Base-by-base conservation (phyloP, 2,329 filamentous ascomycete species). In the Penicillium sp. region DNA sequence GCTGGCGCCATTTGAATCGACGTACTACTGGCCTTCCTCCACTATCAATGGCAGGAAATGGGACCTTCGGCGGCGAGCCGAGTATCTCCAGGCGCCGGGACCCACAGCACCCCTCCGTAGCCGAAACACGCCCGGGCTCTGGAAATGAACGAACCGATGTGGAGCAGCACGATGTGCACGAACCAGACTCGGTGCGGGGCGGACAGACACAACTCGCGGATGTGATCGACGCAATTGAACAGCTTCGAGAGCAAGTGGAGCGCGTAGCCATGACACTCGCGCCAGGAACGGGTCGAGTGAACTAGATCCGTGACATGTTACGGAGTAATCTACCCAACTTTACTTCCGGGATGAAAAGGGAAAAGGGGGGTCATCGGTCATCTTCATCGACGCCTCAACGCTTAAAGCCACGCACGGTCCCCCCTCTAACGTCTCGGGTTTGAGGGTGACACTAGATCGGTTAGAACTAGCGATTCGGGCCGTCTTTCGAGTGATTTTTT, bases 151-250 rank as follows among this genome's bases (percentile, higher is more conserved):
- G 50, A 42, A 50, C 56, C 44, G 54, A 49, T 46, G 48, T 56
- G 53, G 63, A 57, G 49, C 56, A 57, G 41, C 55, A 60, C 50
- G 50, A 59, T 56, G 52, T 57, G 49, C 55, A 58, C 52, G 62
- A 62, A 49, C 47, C 56, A 49, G 50, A 45, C 15, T 42, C 57
- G 45, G 59, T 45, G 35, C 59, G 52, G 37, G 41, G 55, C 42
- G 60, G 56, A 25, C 56, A 59, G 47, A 55, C 57, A 59, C 60
- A 65, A 41, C 52, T 68, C 20, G 57, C 53, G 50, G 63, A 64
- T 51, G 56, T 70, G 61, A 63, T 68, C 56, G 64, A 65, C 54
- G 65, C 66, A 41, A 55, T 69, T 55, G 66, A 70, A 56, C 62
- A 57, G 47, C 58, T 71, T 46, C 66, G 65, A 55, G 55, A 47